phyloP scores from a whole-genome alignment of 2,329 filamentous ascomycete species.

The Cephalotrichum gorgonifer region DNA sequence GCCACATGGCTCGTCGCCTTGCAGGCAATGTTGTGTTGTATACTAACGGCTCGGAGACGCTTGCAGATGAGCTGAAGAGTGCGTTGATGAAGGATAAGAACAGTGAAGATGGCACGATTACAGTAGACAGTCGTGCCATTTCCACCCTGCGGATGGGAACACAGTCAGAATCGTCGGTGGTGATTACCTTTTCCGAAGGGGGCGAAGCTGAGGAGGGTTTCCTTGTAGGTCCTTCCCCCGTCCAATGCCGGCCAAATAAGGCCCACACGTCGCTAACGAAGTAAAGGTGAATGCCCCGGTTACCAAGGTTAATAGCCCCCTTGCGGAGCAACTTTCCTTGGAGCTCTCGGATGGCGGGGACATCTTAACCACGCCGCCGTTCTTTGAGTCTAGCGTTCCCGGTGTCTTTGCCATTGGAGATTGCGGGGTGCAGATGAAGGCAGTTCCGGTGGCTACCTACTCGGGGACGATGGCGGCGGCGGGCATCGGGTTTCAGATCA shows the following conservation, averaged over 20 bases:
- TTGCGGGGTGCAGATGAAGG: conserved; percentile 21
- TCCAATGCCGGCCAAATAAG: neutral
- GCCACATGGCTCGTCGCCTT: conserved; percentile 32
- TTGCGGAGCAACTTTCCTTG: conserved; percentile 32
- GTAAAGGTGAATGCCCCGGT: conserved; percentile 20
- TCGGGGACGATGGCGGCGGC: conserved; percentile 17
- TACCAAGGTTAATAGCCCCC: conserved; percentile 26
- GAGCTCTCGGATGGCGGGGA: conserved; percentile 29
- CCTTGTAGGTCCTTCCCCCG: conserved; percentile 14
- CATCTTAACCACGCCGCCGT: conserved; percentile 29
- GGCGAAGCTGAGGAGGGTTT: conserved; percentile 25
- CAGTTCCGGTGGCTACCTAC: conserved; percentile 15
- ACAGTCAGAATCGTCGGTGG: conserved; percentile 16
- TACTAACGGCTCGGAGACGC: conserved; percentile 30
- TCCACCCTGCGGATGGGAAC: conserved; percentile 16
- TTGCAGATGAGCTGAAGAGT: conserved; percentile 18
- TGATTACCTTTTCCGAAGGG: conserved; percentile 29
- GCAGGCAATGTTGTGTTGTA: conserved; percentile 36
- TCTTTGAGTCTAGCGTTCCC: conserved; percentile 35
- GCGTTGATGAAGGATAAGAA: conserved; percentile 17
- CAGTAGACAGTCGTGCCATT: conserved; percentile 24
- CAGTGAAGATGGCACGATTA: conserved; percentile 12
- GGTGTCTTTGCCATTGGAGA: conserved; percentile 47
- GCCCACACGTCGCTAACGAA: neutral
- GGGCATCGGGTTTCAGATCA: conserved; percentile 16